Percentiles rank a stretch among this genome's conserved stretches.
Conservation (phyloP, 2,329 filamentous ascomycete species). For the Curvularia lunata region DNA sequence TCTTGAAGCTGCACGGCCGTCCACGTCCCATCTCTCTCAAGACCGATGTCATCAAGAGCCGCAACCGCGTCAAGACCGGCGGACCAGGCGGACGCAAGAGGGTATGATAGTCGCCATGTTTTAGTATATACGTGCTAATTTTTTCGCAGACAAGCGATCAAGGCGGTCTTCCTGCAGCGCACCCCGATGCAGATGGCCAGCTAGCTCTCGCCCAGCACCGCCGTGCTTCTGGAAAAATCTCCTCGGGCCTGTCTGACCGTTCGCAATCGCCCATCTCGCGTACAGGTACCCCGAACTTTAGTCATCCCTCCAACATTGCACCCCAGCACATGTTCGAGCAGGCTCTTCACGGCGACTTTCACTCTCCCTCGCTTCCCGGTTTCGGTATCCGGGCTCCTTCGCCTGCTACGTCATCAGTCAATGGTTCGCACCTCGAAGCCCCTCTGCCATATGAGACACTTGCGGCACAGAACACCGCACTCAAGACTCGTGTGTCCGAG, state of each 20-base stretch:
- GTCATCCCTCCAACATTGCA: slow-evolving; percentile 68
- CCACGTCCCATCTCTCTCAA: slow-evolving; percentile 94
- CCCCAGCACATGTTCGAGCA: slow-evolving; percentile 81
- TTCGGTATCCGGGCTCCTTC: slow-evolving; percentile 57
- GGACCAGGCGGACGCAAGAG: slow-evolving; percentile 82
- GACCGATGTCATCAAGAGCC: slow-evolving; percentile 99
- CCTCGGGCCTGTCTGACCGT: slow-evolving; percentile 75
- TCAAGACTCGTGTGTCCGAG: slow-evolving; percentile 96
- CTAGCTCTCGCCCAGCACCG: slow-evolving; percentile 64
- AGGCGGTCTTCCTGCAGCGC: slow-evolving; percentile 64
- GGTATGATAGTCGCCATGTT: slow-evolving; percentile 57
- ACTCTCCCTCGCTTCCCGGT: slow-evolving; percentile 57
- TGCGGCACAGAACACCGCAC: slow-evolving; percentile 76
- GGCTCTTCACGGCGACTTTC: slow-evolving; percentile 73
- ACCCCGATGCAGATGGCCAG: slow-evolving; percentile 63
- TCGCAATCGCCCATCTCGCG: slow-evolving; percentile 80
- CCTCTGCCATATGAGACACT: slow-evolving; percentile 82
- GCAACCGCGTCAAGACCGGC: slow-evolving; percentile 93
- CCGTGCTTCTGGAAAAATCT: slow-evolving; percentile 73
- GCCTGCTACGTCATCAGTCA: slow-evolving; percentile 64
- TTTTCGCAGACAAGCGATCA: slow-evolving; percentile 38
- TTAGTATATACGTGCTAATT: slow-evolving; percentile 14
- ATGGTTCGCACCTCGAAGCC: slow-evolving; percentile 69
- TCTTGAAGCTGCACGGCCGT: slow-evolving; percentile 94
- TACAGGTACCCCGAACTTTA: slow-evolving; percentile 77